Evolutionary conservation across 108 stramenopile genomes (phyloP), one percentile per base, ranked within the genome.

Genomic region (Cyclotella sp.): DNA sequence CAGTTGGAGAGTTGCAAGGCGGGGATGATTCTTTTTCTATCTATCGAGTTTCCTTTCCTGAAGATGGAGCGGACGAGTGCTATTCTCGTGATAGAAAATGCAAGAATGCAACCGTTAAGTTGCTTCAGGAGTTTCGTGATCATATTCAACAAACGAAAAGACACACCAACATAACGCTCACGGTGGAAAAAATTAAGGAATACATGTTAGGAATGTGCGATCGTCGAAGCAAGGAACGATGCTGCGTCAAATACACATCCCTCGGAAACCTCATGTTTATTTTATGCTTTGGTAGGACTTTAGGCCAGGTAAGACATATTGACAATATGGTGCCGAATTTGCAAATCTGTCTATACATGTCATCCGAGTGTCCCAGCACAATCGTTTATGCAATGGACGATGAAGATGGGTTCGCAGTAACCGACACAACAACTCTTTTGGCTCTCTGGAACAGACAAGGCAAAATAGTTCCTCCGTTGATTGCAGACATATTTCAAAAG

Each of bases 201-300:
- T 86, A 88, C 63, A 86, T 91, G 86, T 75, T 91, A 9, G 65
- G 62, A 3, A 88, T 88, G 87, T 88, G 88, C 34, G 58, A 85
- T 44, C 52, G 82, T 18, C 54, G 81, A 14, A 80, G 63, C 14
- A 63, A 63, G 43, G 69, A 76, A 21, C 19, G 70, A 57, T 28
- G 13, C 28, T 51, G 52, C 19, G 59, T 63, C 13, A 40, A 61
- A 27, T 87, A 79, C 59, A 59, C 24, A 39, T 53, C 75, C 21
- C 77, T 91, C 1, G 86, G 79, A 22, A 91, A 91, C 77, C 82
- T 88, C 46, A 91, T 91, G 88, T 84, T 85, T 41, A 87, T 91
- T 63, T 47, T 91, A 15, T 67, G 82, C 26, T 81, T 87, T 60
- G 90, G 90, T 21, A 77, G 77, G 3, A 77, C 83, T 12, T 15